Conservation (phyloP, 495 filamentous ascomycete species). For the Friedmanniomyces simplex region DNA sequence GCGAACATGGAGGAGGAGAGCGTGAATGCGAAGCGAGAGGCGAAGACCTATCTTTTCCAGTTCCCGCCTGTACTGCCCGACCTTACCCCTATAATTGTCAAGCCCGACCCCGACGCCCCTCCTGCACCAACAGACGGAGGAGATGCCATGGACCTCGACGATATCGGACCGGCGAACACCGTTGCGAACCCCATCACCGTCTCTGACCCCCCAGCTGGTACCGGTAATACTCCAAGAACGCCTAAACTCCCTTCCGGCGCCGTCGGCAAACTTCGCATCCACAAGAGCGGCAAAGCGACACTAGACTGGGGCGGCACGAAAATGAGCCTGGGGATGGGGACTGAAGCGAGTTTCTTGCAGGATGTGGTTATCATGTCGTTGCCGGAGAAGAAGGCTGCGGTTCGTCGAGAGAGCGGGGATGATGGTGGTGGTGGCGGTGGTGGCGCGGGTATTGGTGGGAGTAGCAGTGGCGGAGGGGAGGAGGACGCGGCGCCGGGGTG, state of each 20-base stretch:
- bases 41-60: slow-evolving; percentile 53
- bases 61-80: slow-evolving; percentile 51
- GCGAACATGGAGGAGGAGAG: slow-evolving; percentile 25
- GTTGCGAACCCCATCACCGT: slow-evolving; percentile 8
- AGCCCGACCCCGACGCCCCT: slow-evolving; percentile 24
- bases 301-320: slow-evolving; percentile 50
- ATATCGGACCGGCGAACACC: not conserved
- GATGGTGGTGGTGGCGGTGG: not conserved
- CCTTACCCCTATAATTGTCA: slow-evolving; percentile 31
- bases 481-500: slow-evolving; percentile 24
- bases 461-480: slow-evolving; percentile 14
- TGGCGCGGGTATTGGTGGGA: not conserved
- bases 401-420: slow-evolving; percentile 29
- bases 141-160: slow-evolving; percentile 11
- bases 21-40: slow-evolving; percentile 18
- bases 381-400: slow-evolving; percentile 30
- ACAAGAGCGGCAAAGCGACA: slow-evolving; percentile 49
- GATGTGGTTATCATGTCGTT: slow-evolving; percentile 23
- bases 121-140: not conserved
- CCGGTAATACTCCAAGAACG: slow-evolving; percentile 8
- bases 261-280: slow-evolving; percentile 49
- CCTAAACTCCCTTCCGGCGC: slow-evolving; percentile 33
- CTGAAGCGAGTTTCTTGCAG: slow-evolving; percentile 23
- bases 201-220: slow-evolving; percentile 2
- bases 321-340: slow-evolving; percentile 35